phyloP scores from a whole-genome alignment of 2,329 filamentous ascomycete species.

The Hymenoscyphus occultus region DNA sequence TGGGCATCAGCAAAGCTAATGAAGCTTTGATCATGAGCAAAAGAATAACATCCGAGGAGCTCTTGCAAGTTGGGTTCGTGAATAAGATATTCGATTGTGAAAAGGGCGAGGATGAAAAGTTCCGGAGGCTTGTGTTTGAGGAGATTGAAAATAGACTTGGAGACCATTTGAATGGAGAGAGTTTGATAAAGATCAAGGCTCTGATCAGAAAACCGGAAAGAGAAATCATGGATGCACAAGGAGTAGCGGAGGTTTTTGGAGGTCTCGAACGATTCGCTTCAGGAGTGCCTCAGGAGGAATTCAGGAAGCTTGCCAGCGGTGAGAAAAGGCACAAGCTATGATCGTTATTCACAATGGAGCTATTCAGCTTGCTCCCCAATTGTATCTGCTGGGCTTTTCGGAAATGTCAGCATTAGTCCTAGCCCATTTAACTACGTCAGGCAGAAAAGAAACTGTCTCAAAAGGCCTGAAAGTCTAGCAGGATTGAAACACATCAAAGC shows the following conservation, averaged over 20 bases:
- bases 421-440: background rate
- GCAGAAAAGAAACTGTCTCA: background rate
- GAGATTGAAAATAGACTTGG: slow-evolving; percentile 83
- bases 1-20: slow-evolving; percentile 80
- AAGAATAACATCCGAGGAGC: slow-evolving; percentile 68
- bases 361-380: background rate
- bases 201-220: slow-evolving; percentile 72
- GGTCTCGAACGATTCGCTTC: slow-evolving; percentile 71
- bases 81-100: slow-evolving; percentile 70
- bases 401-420: background rate
- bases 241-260: slow-evolving; percentile 79
- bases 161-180: slow-evolving; percentile 73
- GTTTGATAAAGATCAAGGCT: slow-evolving; percentile 79
- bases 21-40: slow-evolving; percentile 92
- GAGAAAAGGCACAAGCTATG: slow-evolving; percentile 94
- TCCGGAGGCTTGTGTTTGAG: slow-evolving; percentile 66
- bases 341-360: background rate
- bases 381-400: background rate
- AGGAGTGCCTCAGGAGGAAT: slow-evolving; percentile 78
- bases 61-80: slow-evolving; percentile 75
- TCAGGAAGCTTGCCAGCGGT: slow-evolving; percentile 76
- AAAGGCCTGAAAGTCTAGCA: background rate
- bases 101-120: slow-evolving; percentile 64
- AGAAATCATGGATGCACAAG: slow-evolving; percentile 71
- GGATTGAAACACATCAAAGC: too few species aligned